These are phyloP conservation scores for Francoa sonchifolia DNA, from an alignment of 441 rosid species.

Conservation along the genomic window DNA sequence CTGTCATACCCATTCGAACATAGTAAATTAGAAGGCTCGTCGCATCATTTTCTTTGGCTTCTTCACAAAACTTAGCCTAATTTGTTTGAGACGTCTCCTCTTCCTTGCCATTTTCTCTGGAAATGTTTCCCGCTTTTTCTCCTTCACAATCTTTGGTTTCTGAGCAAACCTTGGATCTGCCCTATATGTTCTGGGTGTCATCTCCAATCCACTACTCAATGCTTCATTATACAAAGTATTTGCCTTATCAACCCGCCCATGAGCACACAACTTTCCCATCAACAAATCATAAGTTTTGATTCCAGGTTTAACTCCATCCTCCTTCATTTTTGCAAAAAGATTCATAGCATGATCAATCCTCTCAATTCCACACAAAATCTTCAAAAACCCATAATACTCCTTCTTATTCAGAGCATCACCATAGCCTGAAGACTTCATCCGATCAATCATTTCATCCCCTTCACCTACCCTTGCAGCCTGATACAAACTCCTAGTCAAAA, in stretches of 20 bases:
- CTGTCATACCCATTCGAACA: slow-evolving; percentile 4
- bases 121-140: slow-evolving; percentile 80
- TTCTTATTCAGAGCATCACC: slow-evolving; percentile 39
- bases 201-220: slow-evolving; percentile 37
- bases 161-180: slow-evolving; percentile 52
- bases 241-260: slow-evolving; percentile 56
- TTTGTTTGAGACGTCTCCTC: slow-evolving; percentile 69
- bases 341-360: slow-evolving; percentile 83
- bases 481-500: slow-evolving; percentile 66
- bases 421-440: slow-evolving; percentile 67
- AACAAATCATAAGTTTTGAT: slow-evolving; percentile 66
- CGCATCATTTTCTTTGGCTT: slow-evolving; percentile 48
- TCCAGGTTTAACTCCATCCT: slow-evolving; percentile 56
- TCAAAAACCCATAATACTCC: slow-evolving; percentile 57
- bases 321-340: slow-evolving; percentile 75
- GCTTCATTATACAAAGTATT: slow-evolving; percentile 67
- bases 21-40: slow-evolving; percentile 7
- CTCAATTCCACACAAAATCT: slow-evolving; percentile 81
- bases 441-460: slow-evolving; percentile 87
- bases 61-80: slow-evolving; percentile 79
- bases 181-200: slow-evolving; percentile 55
- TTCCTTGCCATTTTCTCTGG: slow-evolving; percentile 91
- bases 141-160: slow-evolving; percentile 47
- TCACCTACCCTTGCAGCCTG: slow-evolving; percentile 81
- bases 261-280: slow-evolving; percentile 62